phyloP scores from a whole-genome alignment of 2,329 filamentous ascomycete species.

The Herpotrichia juniperi region DNA sequence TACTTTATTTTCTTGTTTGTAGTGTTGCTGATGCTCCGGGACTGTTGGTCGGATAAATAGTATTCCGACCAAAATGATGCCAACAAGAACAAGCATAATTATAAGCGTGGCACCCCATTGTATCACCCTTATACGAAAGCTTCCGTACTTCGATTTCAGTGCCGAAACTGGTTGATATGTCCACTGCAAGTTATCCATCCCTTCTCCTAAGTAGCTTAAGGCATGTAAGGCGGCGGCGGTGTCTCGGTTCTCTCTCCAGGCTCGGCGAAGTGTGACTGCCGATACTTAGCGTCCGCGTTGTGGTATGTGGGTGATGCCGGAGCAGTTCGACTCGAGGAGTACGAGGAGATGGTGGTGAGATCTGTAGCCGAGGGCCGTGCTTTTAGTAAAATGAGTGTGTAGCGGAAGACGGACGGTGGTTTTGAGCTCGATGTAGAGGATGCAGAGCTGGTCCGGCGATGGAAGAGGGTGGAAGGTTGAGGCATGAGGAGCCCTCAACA shows the following conservation, averaged over 20 bases:
- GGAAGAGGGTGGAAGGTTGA: slow-evolving; percentile 7
- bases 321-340: slow-evolving; percentile 9
- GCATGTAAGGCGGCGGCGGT: slow-evolving; percentile 22
- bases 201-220: slow-evolving; percentile 5
- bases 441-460: slow-evolving; percentile 4
- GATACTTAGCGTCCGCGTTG: not conserved
- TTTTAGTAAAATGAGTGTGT: slow-evolving; percentile 36
- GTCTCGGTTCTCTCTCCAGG: slow-evolving; percentile 8
- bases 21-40: too few species aligned
- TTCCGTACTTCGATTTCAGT: not conserved
- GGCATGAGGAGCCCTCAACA: slow-evolving; percentile 9
- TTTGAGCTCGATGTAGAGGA: slow-evolving; percentile 13
- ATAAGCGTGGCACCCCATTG: not conserved
- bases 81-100: not conserved
- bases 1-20: not conserved
- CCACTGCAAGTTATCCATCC: not conserved
- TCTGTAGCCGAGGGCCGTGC: slow-evolving; percentile 27
- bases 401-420: slow-evolving; percentile 31
- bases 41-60: too few species aligned
- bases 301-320: not conserved
- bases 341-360: slow-evolving; percentile 19
- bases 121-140: not conserved
- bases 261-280: not conserved
- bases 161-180: not conserved
- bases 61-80: not conserved